phyloP scores from a whole-genome alignment of 805 yeast genomes.

The Ogataea zsoltii region DNA sequence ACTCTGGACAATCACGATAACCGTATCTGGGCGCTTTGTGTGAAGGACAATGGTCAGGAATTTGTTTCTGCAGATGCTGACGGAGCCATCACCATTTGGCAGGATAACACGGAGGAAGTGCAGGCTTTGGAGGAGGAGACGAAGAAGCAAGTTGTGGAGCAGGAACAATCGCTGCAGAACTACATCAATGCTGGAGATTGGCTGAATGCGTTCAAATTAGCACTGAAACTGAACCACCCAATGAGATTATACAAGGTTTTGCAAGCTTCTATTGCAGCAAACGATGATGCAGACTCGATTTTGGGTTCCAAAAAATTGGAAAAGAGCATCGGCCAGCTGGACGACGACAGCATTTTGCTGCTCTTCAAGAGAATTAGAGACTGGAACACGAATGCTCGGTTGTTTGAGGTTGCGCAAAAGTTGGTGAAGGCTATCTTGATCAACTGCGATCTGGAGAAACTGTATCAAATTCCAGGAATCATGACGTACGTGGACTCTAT shows the following conservation, averaged over 20 bases:
- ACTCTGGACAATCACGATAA: conserved; percentile 91
- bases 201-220: conserved; percentile 85
- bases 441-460: conserved; percentile 51
- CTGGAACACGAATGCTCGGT: conserved; percentile 90
- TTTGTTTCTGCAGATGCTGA: conserved; percentile 93
- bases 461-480: conserved; percentile 68
- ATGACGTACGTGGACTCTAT: conserved; percentile 70
- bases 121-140: conserved; percentile 54
- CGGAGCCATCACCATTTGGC: conserved; percentile 88
- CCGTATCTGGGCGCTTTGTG: conserved; percentile 88
- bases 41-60: conserved; percentile 62
- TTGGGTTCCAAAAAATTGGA: conserved; percentile 66
- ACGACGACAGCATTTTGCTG: conserved; percentile 55
- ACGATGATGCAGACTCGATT: conserved; percentile 48
- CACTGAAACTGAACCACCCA: conserved; percentile 86
- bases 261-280: conserved; percentile 55
- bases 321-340: conserved; percentile 55
- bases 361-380: conserved; percentile 80
- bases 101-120: conserved; percentile 79
- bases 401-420: conserved; percentile 79
- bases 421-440: conserved; percentile 65
- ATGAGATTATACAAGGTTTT: conserved; percentile 81
- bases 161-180: conserved; percentile 85
- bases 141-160: conserved; percentile 64
- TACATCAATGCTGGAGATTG: conserved; percentile 72